Evolutionary conservation across 1,139 yeast species (phyloP), one percentile per base, ranked within the genome.

Genomic region (Meyerozyma athensensis): DNA sequence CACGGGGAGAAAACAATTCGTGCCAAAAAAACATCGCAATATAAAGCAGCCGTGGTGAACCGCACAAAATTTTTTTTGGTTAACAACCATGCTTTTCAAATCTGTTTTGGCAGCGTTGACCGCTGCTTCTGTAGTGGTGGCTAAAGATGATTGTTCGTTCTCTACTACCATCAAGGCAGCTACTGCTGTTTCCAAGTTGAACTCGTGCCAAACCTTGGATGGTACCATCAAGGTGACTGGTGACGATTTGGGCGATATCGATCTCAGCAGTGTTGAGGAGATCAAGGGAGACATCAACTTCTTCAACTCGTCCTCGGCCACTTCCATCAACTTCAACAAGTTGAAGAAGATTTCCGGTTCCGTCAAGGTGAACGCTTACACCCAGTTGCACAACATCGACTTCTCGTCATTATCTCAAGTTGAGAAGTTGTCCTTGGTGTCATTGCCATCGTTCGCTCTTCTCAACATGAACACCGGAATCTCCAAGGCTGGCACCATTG

Each of bases 361-460:
- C 33, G 57, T 70, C 49, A 44, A 45, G 20, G 50, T 70, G 41
- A 55, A 59, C 34, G 69, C 71, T 26, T 63, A 58, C 45, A 68
- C 74, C 41, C 72, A 66, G 52, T 63, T 69, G 52, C 63, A 58
- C 47, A 50, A 56, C 41, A 57, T 69, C 46, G 72, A 69, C 48
- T 60, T 69, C 40, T 47, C 67, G 24, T 40, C 52, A 19, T 64
- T 70, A 52, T 37, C 56, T 18, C 52, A 57, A 37, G 61, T 62
- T 26, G 48, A 53, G 35, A 50, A 56, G 39, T 63, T 70, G 50
- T 51, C 59, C 30, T 61, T 69, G 45, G 51, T 68, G 39, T 65
- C 73, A 7, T 66, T 70, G 53, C 75, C 76, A 23, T 65, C 73
- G 17, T 61, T 70, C 38, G 65, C 72, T 21, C 43, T 51, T 36